Evolutionary conservation across 352 stramenopile genomes (phyloP).

Genomic region (Phytopythium litorale): DNA sequence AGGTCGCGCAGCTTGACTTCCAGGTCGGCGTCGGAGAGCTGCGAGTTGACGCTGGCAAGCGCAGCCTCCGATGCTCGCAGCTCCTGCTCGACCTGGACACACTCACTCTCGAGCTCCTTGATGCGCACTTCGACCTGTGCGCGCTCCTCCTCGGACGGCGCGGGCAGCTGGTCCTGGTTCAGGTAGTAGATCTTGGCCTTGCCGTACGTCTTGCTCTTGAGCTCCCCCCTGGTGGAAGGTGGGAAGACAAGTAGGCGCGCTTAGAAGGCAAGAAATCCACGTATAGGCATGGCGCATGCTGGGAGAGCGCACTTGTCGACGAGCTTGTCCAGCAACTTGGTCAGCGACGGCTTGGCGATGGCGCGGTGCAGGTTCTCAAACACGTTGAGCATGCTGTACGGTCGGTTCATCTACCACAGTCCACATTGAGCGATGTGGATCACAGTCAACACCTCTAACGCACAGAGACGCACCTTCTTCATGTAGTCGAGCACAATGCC

Average conservation of each 20-base stretch:
- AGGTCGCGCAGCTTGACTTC: constrained; percentile 41
- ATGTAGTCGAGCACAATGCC: constrained; percentile 67
- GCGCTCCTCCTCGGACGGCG: constrained; percentile 45
- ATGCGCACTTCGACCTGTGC: constrained; percentile 50
- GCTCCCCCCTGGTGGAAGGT: constrained; percentile 32
- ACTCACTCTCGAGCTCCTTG: constrained; percentile 40
- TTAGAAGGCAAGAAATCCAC: neutral
- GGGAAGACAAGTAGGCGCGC: neutral
- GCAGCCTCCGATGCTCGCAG: constrained; percentile 44
- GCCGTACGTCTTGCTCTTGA: constrained; percentile 71
- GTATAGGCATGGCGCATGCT: neutral
- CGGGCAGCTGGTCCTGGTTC: constrained; percentile 66
- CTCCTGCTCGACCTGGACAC: constrained; percentile 42
- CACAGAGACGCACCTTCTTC: constrained; percentile 37
- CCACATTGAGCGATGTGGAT: constrained; percentile 5
- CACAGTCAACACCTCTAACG: neutral
- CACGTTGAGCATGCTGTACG: constrained; percentile 83
- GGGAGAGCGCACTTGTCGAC: constrained; percentile 39
- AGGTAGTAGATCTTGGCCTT: constrained; percentile 85
- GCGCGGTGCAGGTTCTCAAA: constrained; percentile 80
- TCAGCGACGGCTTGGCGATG: constrained; percentile 71
- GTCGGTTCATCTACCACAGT: constrained; percentile 46
- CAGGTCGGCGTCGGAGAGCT: constrained; percentile 68
- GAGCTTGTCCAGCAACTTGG: constrained; percentile 70
- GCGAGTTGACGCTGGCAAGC: constrained; percentile 41